Percentiles rank a stretch among this genome's conserved stretches.
Conservation (phyloP, 1,284 basidiomycete genomes). For the Mycosarcoma maydis region DNA sequence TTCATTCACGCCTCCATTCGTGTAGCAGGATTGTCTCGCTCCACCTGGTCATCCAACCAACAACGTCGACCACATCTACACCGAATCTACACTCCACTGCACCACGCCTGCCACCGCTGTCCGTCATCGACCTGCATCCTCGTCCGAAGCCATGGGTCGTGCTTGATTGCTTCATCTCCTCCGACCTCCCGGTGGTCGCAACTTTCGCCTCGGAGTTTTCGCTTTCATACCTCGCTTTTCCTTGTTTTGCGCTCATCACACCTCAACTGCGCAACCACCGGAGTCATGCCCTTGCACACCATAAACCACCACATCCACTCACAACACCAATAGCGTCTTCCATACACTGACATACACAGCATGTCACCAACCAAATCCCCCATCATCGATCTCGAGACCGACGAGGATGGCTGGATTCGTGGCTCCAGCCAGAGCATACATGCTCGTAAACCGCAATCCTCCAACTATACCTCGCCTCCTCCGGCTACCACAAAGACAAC, state of each 20-base stretch:
- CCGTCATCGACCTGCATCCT: too few relatives aligned
- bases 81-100: background rate
- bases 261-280: conserved; percentile 4
- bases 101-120: background rate
- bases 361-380: conserved; percentile 22
- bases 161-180: conserved; percentile 4
- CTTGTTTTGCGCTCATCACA: too few relatives aligned
- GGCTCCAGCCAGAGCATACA: conserved; percentile 53
- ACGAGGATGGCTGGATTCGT: conserved; percentile 47
- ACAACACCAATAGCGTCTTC: too few relatives aligned
- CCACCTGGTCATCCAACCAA: too few relatives aligned
- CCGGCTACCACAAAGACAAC: conserved; percentile 10
- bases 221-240: background rate
- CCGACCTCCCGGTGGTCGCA: conserved; percentile 1
- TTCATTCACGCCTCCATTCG: too few relatives aligned
- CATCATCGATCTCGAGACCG: conserved; percentile 36
- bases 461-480: conserved; percentile 23
- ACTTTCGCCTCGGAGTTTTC: background rate
- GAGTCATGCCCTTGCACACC: conserved; percentile 32
- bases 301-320: too few relatives aligned
- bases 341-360: background rate
- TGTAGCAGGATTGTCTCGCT: too few relatives aligned
- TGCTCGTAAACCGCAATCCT: conserved; percentile 20
- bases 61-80: too few relatives aligned
- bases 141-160: background rate